Conservation (phyloP, 116 monocot species). For the Dioscorea cayenensis region DNA sequence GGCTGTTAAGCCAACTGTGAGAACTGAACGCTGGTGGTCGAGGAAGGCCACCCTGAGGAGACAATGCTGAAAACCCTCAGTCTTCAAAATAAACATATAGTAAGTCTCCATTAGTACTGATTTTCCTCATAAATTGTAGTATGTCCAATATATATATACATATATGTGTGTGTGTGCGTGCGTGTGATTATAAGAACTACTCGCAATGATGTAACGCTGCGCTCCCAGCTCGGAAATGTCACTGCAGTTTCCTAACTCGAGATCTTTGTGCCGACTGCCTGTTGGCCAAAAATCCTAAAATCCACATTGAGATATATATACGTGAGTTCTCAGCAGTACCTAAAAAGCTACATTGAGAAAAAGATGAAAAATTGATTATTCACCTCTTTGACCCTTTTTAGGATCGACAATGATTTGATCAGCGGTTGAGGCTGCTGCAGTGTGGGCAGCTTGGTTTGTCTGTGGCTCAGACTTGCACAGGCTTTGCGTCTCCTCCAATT, state of each 20-base stretch:
- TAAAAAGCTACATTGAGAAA: neutral
- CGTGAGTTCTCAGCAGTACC: neutral
- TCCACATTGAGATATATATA: neutral
- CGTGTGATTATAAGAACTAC: conserved; percentile 13
- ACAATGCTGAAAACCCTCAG: conserved; percentile 93
- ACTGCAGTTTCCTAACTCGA: conserved; percentile 89
- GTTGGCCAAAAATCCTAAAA: conserved; percentile 84
- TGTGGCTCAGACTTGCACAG: conserved; percentile 24
- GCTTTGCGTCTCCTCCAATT: conserved; percentile 32
- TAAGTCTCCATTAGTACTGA: no score
- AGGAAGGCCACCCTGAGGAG: conserved; percentile 93
- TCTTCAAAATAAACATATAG: conserved; percentile 24
- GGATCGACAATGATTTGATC: conserved; percentile 32
- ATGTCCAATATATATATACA: no score
- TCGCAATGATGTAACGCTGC: conserved; percentile 71
- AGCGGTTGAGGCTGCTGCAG: neutral
- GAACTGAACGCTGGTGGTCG: conserved; percentile 92
- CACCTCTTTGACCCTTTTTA: conserved; percentile 95
- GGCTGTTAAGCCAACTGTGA: conserved; percentile 90
- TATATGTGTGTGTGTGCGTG: no score
- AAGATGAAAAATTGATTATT: neutral
- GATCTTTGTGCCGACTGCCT: conserved; percentile 97
- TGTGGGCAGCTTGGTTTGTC: neutral
- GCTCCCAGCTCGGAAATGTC: conserved; percentile 94
- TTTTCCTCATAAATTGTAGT: no score